Conservation (phyloP, 2,329 filamentous ascomycete genomes). For the Tolypocladium ovalisporum region DNA sequence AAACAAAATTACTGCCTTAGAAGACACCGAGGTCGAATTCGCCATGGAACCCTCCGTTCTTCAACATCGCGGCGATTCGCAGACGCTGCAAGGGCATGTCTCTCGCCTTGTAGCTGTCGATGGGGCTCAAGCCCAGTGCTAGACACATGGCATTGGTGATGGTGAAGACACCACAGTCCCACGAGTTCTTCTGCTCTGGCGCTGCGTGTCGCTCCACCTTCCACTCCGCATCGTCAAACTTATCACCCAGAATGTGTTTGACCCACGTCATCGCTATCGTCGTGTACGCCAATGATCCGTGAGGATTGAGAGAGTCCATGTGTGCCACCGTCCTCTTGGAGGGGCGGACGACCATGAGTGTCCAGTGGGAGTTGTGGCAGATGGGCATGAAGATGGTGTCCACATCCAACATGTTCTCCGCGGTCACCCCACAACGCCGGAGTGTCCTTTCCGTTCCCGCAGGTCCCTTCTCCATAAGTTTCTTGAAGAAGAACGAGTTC, state of each 20-base stretch:
- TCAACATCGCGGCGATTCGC: slow-evolving; percentile 51
- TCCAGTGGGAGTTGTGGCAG: slow-evolving; percentile 58
- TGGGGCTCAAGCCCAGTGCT: slow-evolving; percentile 40
- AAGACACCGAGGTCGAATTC: slow-evolving; percentile 41
- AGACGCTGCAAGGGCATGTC: slow-evolving; percentile 51
- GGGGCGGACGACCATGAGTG: slow-evolving; percentile 56
- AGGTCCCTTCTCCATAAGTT: slow-evolving; percentile 36
- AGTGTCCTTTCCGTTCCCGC: slow-evolving; percentile 41
- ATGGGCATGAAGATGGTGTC: slow-evolving; percentile 62
- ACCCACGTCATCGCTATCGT: slow-evolving; percentile 42
- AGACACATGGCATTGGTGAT: slow-evolving; percentile 62
- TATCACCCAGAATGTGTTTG: slow-evolving; percentile 39
- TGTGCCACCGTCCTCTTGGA: slow-evolving; percentile 50
- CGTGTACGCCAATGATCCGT: slow-evolving; percentile 28
- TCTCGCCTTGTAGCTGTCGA: slow-evolving; percentile 33
- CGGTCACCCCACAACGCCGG: slow-evolving; percentile 43
- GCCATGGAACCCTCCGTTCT: slow-evolving; percentile 55
- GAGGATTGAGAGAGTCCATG: slow-evolving; percentile 51
- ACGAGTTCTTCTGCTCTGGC: slow-evolving; percentile 52
- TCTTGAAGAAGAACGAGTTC: slow-evolving; percentile 55
- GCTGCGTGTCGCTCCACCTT: slow-evolving; percentile 35
- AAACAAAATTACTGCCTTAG: slow-evolving; percentile 7
- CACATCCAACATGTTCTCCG: slow-evolving; percentile 51
- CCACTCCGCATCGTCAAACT: slow-evolving; percentile 52
- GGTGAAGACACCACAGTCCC: slow-evolving; percentile 69